Base-by-base conservation (phyloP, 129 eudicot species). In the Flaveria robusta region DNA sequence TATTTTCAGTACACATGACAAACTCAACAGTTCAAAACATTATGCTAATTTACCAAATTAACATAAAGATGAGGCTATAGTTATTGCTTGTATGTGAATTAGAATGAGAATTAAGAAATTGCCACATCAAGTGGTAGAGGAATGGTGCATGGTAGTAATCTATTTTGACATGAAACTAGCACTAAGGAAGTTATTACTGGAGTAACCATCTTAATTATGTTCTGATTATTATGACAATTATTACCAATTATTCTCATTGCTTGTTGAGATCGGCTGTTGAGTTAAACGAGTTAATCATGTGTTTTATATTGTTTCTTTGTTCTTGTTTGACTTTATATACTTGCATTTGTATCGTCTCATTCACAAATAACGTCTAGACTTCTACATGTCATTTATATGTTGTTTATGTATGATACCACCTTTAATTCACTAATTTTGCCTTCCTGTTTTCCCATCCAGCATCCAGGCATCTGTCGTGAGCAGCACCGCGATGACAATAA, bases 391-490 rank as follows among this genome's bases (percentile, higher is more conserved):
- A 22, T 58, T 10, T 2, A 22, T 10, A 23, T 56, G 29, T 2
- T 34, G 7, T 42, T 34, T 11, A 47, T 66, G 15, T 39, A 20
- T 16, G 24, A 9, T n/a, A 18, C 29, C 15, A 46, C 56, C 27
- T 43, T 54, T 24, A 37, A 23, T 19, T 56, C 67, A 34, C 60
- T 62, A 19, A n/a, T 22, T 52, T 9, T 11, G n/a, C 24, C 37
- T 66, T 73, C 23, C n/a, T 58, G 67, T 66, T 78, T 60, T 47
- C 74, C 34, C 19, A 84, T 68, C 45, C 87, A 93, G 96, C 84
- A 87, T 94, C 70, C 90, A 88, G 79, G 96, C 98, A 77, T 94
- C 97, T 79, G 90, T 94, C 43, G 82, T 82, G 58, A 91, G 98
- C 76, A 88, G 96, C 76, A 88, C 96, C 27, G 89, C 78, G 29